Evolutionary conservation across 805 yeast genomes (phyloP), one percentile per base, ranked within the genome.

Genomic region (Wickerhamomyces strasburgensis): DNA sequence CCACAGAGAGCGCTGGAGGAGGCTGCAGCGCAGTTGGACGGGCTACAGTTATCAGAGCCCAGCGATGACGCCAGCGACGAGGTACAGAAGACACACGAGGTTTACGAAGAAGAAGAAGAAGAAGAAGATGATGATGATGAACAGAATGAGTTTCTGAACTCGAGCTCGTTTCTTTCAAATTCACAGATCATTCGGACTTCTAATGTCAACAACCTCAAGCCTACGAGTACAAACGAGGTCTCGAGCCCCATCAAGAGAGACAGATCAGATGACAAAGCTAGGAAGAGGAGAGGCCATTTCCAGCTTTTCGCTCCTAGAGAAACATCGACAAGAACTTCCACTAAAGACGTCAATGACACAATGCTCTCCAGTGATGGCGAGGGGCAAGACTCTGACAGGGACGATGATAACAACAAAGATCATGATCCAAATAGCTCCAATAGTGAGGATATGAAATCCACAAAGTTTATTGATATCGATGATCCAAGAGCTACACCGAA

Each of bases 401-500:
- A 44, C 16, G 39, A 38, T 14, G 58, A 52, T 6, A 39, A 41
- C 5, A 52, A 40, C 7, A 46, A 44, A 13, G 46, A 46, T 13
- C 37, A 29, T 4, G 34, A 15, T 11, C 25, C 33, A 1, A 38
- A 38, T 9, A 35, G 37, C n/a, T 23, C 14, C 5, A 18, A n/a
- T 13, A n/a, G 19, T 4, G 19, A 24, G 11, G 25, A 21, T 21
- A 21, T 7, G 11, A 43, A 38, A 25, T 24, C 47, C 2, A 25
- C 49, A 8, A 44, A 39, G 24, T 48, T 43, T 21, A 42, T 52
- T 18, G 57, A 52, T 19, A 53, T 54, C 23, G 59, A 54, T 34
- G 45, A 51, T 41, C 62, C 40, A 35, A 47, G 24, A 14, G 49
- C 44, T 18, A 50, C 44, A 15, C 59, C 58, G 5, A 47, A 47